These are phyloP conservation scores for Athelia sp. DNA, from an alignment of 1,284 basidiomycete genomes.

Conservation along the genomic window DNA sequence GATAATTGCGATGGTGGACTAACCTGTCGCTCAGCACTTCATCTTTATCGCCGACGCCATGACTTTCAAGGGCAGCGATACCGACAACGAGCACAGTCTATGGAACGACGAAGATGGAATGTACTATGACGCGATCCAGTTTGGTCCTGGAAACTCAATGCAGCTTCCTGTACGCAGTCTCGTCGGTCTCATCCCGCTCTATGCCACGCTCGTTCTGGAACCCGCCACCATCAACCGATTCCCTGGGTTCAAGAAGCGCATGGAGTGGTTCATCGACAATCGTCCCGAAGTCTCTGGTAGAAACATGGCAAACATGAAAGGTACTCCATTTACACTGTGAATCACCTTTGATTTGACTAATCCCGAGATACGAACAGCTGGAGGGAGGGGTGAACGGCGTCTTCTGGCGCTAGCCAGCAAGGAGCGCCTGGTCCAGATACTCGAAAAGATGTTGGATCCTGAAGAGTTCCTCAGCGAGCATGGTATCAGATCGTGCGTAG, in stretches of 20 bases:
- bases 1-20: neutral
- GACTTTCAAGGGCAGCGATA: constrained; percentile 81
- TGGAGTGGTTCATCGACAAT: constrained; percentile 98
- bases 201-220: constrained; percentile 92
- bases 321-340: constrained; percentile 29
- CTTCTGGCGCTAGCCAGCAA: constrained; percentile 89
- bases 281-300: constrained; percentile 80
- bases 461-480: constrained; percentile 94
- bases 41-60: constrained; percentile 97
- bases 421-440: constrained; percentile 82
- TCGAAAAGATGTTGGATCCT: constrained; percentile 97
- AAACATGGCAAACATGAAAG: constrained; percentile 96
- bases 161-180: constrained; percentile 91
- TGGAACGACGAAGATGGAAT: constrained; percentile 97
- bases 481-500: constrained; percentile 86
- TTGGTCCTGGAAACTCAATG: constrained; percentile 79
- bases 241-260: constrained; percentile 95
- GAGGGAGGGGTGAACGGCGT: constrained; percentile 82
- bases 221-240: constrained; percentile 85
- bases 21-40: constrained; percentile 61
- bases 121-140: constrained; percentile 97
- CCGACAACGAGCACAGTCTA: constrained; percentile 75
- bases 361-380: constrained; percentile 33
- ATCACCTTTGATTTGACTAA: constrained; percentile 7
- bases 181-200: constrained; percentile 94